Conservation (phyloP, 352 stramenopile species). For the Phytophthora melonis region DNA sequence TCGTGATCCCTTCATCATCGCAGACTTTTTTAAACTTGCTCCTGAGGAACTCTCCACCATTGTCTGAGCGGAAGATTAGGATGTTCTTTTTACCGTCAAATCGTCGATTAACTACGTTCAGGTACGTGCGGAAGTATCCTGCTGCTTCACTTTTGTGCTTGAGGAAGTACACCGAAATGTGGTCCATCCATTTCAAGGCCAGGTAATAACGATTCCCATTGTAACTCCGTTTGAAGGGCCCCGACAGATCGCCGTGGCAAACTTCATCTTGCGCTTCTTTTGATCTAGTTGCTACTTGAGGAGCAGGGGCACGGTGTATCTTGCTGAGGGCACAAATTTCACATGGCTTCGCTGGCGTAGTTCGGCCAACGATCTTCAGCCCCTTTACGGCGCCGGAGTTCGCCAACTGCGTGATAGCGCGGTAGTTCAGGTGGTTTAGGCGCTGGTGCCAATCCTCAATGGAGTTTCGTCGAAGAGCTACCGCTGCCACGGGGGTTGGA, state of each 20-base stretch:
- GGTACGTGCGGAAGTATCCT: background rate
- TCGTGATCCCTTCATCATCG: slow-evolving; percentile 3
- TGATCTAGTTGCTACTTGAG: background rate
- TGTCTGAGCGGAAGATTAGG: slow-evolving; percentile 11
- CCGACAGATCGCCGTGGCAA: slow-evolving; percentile 10
- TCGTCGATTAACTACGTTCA: slow-evolving; percentile 17
- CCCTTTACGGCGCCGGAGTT: background rate
- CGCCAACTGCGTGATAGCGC: background rate
- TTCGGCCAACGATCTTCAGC: background rate
- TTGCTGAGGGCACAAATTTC: background rate
- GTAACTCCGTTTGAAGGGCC: slow-evolving; percentile 8
- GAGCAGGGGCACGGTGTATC: background rate
- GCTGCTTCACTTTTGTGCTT: slow-evolving; percentile 16
- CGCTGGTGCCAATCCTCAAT: slow-evolving; percentile 19
- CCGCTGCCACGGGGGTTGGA: background rate
- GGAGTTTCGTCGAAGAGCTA: slow-evolving; percentile 5
- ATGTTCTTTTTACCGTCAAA: background rate
- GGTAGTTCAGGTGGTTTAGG: slow-evolving; percentile 9
- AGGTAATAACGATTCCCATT: slow-evolving; percentile 16
- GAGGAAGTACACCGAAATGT: slow-evolving; percentile 16
- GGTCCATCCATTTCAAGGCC: slow-evolving; percentile 10
- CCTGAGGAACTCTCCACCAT: slow-evolving; percentile 12
- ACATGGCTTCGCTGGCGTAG: background rate
- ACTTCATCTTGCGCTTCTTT: background rate
- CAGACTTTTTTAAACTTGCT: background rate